These are phyloP conservation scores for Citrus maxima DNA, from an alignment of 345 rosid species.

Conservation along the genomic window DNA sequence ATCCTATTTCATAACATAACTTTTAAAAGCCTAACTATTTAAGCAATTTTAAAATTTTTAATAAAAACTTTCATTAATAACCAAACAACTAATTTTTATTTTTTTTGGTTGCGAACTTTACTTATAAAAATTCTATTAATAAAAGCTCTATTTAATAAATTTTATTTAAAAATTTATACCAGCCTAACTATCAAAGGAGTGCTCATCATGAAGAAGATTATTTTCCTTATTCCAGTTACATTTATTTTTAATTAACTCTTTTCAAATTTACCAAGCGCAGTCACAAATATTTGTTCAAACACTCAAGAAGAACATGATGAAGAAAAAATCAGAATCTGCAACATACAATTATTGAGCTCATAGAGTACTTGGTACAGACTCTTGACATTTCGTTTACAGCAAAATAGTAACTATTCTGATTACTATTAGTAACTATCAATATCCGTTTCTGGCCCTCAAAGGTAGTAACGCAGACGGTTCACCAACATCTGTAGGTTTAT, in stretches of 20 bases:
- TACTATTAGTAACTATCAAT: slow-evolving; percentile 58
- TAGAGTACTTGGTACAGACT: slow-evolving; percentile 1
- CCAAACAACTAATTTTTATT: too few species aligned
- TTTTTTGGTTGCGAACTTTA: too few species aligned
- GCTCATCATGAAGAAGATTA: neutral
- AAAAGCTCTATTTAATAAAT: too few species aligned
- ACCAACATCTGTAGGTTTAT: slow-evolving; percentile 50
- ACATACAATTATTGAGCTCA: slow-evolving; percentile 8
- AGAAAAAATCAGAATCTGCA: neutral
- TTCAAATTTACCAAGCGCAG: neutral
- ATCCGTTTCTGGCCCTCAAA: slow-evolving; percentile 87
- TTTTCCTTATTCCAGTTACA: neutral
- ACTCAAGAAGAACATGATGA: neutral
- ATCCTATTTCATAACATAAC: too few species aligned
- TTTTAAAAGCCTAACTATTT: too few species aligned
- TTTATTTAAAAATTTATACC: too few species aligned
- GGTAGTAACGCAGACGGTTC: slow-evolving; percentile 81
- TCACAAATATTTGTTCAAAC: neutral
- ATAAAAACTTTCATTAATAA: too few species aligned
- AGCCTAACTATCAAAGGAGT: neutral
- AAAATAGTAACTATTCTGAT: neutral
- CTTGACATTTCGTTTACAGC: slow-evolving; percentile 22
- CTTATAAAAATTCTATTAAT: too few species aligned
- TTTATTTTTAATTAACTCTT: neutral
- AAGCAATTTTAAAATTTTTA: too few species aligned